Conservation (phyloP, 768 basidiomycete species). For the Leccinum fibrillosum region DNA sequence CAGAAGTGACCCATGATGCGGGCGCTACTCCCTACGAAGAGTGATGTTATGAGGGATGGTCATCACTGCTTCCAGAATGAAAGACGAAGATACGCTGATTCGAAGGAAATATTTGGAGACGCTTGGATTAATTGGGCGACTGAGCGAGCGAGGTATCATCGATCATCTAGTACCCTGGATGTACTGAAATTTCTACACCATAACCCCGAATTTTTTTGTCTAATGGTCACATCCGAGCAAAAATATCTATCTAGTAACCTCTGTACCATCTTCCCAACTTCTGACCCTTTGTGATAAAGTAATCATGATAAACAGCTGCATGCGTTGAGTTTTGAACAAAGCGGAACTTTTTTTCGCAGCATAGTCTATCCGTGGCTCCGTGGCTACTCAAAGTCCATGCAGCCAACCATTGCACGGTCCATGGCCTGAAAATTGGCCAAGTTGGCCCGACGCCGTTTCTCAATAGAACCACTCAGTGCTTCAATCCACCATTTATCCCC, state of each 20-base stretch:
- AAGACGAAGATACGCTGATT: slow-evolving; percentile 2
- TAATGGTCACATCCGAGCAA: no score
- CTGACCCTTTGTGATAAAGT: no score
- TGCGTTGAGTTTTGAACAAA: neutral
- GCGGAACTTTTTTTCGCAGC: neutral
- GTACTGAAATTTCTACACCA: no score
- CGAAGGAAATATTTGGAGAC: no score
- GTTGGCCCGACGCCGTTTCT: slow-evolving; percentile 29
- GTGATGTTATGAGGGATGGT: neutral
- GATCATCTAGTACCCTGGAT: no score
- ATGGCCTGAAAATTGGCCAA: slow-evolving; percentile 9
- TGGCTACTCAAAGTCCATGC: slow-evolving; percentile 1
- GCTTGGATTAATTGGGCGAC: no score
- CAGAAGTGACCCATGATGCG: neutral
- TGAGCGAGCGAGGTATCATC: no score
- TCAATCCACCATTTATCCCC: slow-evolving; percentile 63
- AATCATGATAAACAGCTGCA: neutral
- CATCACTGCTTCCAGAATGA: neutral
- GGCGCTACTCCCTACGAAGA: neutral
- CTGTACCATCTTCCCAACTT: no score
- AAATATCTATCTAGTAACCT: no score
- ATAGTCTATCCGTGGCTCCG: no score
- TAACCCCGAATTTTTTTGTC: neutral
- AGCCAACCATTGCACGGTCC: neutral
- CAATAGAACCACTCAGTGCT: slow-evolving; percentile 45